Conservation (phyloP, 768 basidiomycete genomes). For the Fistulinella prunicolor region DNA sequence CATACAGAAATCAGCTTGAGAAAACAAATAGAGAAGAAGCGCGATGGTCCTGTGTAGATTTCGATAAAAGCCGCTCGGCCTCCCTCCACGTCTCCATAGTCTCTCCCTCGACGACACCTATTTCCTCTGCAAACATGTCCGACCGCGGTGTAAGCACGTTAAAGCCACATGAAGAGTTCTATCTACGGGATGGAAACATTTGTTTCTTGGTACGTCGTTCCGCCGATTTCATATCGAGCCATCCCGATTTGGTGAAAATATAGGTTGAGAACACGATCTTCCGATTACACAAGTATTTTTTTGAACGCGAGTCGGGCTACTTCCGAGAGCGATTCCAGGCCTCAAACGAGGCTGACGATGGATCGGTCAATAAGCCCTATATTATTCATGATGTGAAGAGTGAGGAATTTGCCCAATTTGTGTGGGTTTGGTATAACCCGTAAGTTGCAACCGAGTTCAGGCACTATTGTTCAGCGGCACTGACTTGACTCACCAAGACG, state of each 20-base stretch:
- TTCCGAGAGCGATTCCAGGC: conserved; percentile 28
- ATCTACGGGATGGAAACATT: conserved; percentile 52
- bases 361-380: conserved; percentile 1
- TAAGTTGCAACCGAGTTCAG: conserved; percentile 1
- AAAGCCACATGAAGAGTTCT: conserved; percentile 39
- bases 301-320: conserved; percentile 34
- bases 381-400: conserved; percentile 28
- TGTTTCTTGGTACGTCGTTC: conserved; percentile 46
- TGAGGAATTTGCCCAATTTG: conserved; percentile 42
- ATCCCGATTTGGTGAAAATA: not conserved
- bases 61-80: conserved; percentile 13
- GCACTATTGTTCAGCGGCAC: not conserved
- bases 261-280: conserved; percentile 36
- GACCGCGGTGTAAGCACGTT: conserved; percentile 15
- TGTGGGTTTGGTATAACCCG: conserved; percentile 56
- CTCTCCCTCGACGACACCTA: not conserved
- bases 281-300: conserved; percentile 36
- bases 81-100: not conserved
- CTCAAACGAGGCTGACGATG: conserved; percentile 1
- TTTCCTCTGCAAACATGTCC: not conserved
- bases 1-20: conserved; percentile 11
- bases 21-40: conserved; percentile 12
- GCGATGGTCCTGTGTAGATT: not conserved
- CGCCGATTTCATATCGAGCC: not conserved
- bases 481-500: conserved; percentile 33